Conservation (phyloP, 163 green algal genomes). For the Scenedesmus sp. region DNA sequence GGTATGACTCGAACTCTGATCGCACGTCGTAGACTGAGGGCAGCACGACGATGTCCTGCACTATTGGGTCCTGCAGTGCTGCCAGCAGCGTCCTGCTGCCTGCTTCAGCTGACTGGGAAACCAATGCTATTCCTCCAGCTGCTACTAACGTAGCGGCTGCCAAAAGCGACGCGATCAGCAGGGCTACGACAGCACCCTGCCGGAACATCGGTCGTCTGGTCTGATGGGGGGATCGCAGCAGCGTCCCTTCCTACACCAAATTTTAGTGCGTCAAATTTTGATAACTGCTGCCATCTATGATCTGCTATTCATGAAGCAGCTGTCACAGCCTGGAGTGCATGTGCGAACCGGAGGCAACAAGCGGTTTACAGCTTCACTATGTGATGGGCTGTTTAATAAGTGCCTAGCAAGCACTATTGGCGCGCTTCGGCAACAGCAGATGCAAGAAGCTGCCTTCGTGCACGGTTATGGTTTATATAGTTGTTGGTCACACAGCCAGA, state of each 20-base stretch:
- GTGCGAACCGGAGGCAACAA: no score
- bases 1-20: background rate
- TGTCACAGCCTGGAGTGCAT: background rate
- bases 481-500: background rate
- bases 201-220: background rate
- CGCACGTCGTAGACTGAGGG: background rate
- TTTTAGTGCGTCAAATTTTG: background rate
- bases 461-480: background rate
- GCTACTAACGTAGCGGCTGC: background rate
- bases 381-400: background rate
- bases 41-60: background rate
- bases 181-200: background rate
- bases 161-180: background rate
- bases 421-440: background rate
- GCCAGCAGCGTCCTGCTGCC: constrained; percentile 22
- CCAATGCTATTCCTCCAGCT: background rate
- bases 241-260: background rate
- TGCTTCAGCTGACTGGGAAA: background rate
- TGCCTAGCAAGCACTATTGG: no score
- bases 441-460: background rate
- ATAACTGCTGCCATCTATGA: background rate
- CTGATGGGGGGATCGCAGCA: background rate
- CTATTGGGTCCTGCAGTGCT: constrained; percentile 4
- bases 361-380: background rate
- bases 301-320: background rate